Evolutionary conservation across 2,329 filamentous ascomycete genomes (phyloP).

Genomic region (Podosphaera fusca): DNA sequence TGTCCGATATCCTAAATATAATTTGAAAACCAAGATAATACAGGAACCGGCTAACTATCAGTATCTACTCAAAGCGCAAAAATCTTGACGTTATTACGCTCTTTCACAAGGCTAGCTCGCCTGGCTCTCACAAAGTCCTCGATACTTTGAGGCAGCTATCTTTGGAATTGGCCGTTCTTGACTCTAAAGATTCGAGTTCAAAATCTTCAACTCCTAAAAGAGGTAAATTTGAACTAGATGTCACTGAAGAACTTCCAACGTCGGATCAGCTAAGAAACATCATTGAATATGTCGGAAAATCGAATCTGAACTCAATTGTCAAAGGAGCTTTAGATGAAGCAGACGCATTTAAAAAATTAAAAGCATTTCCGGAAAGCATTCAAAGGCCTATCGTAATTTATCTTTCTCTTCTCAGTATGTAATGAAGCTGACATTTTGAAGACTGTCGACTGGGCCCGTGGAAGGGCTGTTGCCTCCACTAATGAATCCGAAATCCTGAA

Average conservation of each 20-base stretch:
- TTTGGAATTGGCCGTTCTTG: constrained; percentile 30
- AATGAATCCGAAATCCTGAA: constrained; percentile 77
- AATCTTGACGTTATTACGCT: constrained; percentile 79
- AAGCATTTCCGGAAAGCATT: constrained; percentile 44
- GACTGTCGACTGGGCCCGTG: constrained; percentile 85
- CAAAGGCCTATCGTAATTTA: constrained; percentile 50
- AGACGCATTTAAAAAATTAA: constrained; percentile 63
- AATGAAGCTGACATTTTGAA: constrained; percentile 14
- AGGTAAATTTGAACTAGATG: constrained; percentile 64
- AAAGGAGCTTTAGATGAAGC: constrained; percentile 48
- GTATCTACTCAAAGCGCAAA: constrained; percentile 33
- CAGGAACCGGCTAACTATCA: background rate
- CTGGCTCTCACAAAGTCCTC: constrained; percentile 49
- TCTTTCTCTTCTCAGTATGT: background rate
- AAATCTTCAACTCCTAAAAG: constrained; percentile 26
- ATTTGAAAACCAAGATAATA: background rate
- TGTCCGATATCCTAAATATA: constrained; percentile 1
- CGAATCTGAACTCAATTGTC: constrained; percentile 28
- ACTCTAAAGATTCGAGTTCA: constrained; percentile 25
- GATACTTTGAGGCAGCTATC: constrained; percentile 63
- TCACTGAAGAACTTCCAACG: constrained; percentile 63
- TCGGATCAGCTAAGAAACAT: constrained; percentile 64
- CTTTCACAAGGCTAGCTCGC: constrained; percentile 66
- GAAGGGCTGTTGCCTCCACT: constrained; percentile 53
- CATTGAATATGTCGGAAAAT: constrained; percentile 49